A percentile compares a stretch with the other conserved stretches of the same genome.
phyloP scores from a whole-genome alignment of 768 basidiomycete genomes.

The Suillus subluteus region DNA sequence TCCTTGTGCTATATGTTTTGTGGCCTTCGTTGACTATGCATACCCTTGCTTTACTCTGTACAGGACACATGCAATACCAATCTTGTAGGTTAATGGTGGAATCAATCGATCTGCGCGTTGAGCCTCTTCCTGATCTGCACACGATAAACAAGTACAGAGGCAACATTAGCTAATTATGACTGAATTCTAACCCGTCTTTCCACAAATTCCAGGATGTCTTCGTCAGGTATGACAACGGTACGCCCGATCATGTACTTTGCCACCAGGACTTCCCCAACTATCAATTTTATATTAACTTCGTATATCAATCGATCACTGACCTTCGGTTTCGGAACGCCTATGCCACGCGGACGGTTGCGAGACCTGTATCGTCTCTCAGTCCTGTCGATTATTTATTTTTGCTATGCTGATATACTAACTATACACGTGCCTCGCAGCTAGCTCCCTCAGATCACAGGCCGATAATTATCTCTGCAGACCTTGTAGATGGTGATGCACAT shows the following conservation, averaged over 20 bases:
- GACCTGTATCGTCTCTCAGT: background rate
- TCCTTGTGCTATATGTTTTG: background rate
- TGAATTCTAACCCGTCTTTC: background rate
- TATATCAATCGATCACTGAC: too few species aligned
- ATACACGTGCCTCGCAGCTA: background rate
- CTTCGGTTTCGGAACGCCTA: too few species aligned
- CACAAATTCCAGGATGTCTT: too few species aligned
- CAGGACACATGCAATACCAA: background rate
- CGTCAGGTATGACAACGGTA: too few species aligned
- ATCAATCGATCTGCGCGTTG: background rate
- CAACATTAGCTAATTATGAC: too few species aligned
- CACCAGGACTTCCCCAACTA: too few species aligned
- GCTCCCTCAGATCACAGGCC: background rate
- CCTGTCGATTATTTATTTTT: background rate
- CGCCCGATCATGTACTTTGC: too few species aligned
- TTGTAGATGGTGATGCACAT: background rate
- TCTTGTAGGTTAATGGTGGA: background rate
- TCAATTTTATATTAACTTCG: too few species aligned
- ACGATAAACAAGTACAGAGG: background rate
- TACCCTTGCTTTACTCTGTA: background rate
- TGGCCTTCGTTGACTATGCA: background rate
- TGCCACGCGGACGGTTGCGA: too few species aligned
- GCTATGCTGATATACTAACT: background rate
- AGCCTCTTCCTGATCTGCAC: background rate
- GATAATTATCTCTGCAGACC: slow-evolving; percentile 53